Evolutionary conservation across 2,329 filamentous ascomycete species (phyloP).

Genomic region (Aphanoascus verrucosus): DNA sequence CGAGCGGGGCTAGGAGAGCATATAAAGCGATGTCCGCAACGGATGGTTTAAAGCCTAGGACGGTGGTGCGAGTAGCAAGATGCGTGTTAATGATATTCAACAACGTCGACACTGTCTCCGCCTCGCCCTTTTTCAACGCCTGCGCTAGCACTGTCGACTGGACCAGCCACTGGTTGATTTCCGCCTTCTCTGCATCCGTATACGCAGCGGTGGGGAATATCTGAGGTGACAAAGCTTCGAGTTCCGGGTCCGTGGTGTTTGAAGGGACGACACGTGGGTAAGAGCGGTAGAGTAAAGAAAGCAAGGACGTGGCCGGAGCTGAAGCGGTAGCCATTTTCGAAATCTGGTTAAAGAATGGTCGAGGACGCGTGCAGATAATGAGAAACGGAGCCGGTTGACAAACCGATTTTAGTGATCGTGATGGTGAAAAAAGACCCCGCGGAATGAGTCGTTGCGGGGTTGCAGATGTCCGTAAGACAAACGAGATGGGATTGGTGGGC

Average conservation of each 20-base stretch:
- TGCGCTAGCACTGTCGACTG: constrained; percentile 60
- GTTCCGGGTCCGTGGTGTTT: constrained; percentile 34
- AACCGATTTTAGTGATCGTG: neutral
- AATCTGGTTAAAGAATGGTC: constrained; percentile 2
- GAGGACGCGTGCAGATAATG: neutral
- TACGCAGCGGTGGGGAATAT: constrained; percentile 63
- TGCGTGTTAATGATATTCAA: constrained; percentile 75
- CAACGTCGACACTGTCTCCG: constrained; percentile 49
- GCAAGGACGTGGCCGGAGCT: constrained; percentile 34
- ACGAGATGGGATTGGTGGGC: constrained; percentile 6
- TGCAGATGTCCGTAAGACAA: constrained; percentile 16
- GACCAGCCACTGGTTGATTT: constrained; percentile 81
- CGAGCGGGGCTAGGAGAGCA: constrained; percentile 62
- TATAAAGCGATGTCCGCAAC: constrained; percentile 79
- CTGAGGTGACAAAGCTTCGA: constrained; percentile 42
- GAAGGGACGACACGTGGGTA: constrained; percentile 33
- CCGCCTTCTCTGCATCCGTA: constrained; percentile 66
- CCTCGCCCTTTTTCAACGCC: constrained; percentile 45
- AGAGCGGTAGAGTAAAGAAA: constrained; percentile 37
- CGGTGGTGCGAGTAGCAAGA: constrained; percentile 75
- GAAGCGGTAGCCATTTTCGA: constrained; percentile 25
- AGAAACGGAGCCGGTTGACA: neutral
- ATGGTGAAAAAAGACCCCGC: constrained; percentile 6
- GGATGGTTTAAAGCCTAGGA: constrained; percentile 82
- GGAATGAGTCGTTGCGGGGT: constrained; percentile 15